These are phyloP conservation scores for Leccinum subtestaceum DNA, from an alignment of 768 basidiomycete species.

Conservation along the genomic window DNA sequence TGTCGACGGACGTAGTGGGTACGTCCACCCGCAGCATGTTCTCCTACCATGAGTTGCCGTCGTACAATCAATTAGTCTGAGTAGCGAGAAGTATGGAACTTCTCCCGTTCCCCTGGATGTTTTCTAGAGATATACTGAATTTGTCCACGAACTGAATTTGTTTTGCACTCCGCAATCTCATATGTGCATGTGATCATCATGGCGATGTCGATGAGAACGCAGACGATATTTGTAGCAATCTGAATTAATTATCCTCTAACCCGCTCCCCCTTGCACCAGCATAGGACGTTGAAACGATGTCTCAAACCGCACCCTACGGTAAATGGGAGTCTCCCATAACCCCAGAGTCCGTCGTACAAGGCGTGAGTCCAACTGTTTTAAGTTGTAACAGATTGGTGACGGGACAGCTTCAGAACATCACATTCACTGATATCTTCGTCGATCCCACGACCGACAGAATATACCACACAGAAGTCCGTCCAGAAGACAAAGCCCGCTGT, in stretches of 20 bases:
- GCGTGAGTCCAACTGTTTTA: conserved; percentile 31
- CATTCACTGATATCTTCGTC: conserved; percentile 46
- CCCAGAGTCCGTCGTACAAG: conserved; percentile 48
- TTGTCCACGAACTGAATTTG: not conserved
- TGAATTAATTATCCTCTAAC: not conserved
- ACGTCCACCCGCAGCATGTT: not conserved
- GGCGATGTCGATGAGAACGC: not conserved
- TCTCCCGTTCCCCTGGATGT: too few relatives aligned
- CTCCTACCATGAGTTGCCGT: not conserved
- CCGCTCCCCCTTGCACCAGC: not conserved
- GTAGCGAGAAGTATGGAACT: too few relatives aligned
- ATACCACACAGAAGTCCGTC: conserved; percentile 60
- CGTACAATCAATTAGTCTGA: too few relatives aligned
- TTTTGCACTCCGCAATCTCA: not conserved
- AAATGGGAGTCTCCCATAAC: conserved; percentile 61
- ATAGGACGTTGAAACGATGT: conserved; percentile 9
- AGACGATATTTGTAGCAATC: not conserved
- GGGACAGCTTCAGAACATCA: conserved; percentile 24
- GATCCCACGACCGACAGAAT: conserved; percentile 45
- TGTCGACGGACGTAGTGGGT: not conserved
- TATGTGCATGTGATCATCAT: not conserved
- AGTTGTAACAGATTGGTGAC: conserved; percentile 1
- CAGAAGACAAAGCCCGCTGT: conserved; percentile 36
- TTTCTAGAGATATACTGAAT: not conserved
- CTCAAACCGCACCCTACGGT: conserved; percentile 49